Base-by-base conservation (phyloP, 805 yeast genomes). In the Cephaloascus fragrans region DNA sequence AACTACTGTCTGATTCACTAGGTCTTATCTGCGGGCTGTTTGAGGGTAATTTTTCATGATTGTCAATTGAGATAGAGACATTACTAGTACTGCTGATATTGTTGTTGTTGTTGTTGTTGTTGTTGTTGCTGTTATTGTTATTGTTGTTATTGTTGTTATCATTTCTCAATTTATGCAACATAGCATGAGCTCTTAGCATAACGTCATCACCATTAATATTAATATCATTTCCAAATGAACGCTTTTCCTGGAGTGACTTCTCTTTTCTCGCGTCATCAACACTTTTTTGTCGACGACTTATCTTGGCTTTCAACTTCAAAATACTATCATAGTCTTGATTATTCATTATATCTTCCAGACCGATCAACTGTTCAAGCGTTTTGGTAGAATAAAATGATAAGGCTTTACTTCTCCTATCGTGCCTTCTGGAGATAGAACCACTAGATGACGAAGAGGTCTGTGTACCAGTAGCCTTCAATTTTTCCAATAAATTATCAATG, bases 301-400 rank as follows among this genome's bases (percentile, higher is more conserved):
- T 43, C 34, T 48, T 49, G 31, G 45, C 45, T 10, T 45, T 35
- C 26, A 59, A 36, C 26, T 50, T 50, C 4, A 48, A 56, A 19
- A 44, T 46, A 39, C 58, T 55, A 14, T 44, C 43, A 34, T 54
- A 52, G 2, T 60, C 58, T 39, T 53, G 56, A 17, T 47, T 46
- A 19, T 59, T 53, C 33, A 61, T 47, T 17, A 47, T 48, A 17
- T 31, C 33, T n/a, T 31, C 33, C 18, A 6, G 17, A 8, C 15
- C 8, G 5, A 31, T n/a, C 33, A 52, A 39, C 12, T 49, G 53
- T 9, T 59, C 64, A 10, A 49, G 32, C 3, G 62, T 47, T 43
- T 49, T 43, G 4, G 60, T 47, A 1, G 63, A 50, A 43, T 62
- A 60, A 39, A 61, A 57, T 9, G 66, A 59, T 20, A 60, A 44